Conservation (phyloP, 1,139 yeast genomes). For the Debaryomycetaceae sp. region DNA sequence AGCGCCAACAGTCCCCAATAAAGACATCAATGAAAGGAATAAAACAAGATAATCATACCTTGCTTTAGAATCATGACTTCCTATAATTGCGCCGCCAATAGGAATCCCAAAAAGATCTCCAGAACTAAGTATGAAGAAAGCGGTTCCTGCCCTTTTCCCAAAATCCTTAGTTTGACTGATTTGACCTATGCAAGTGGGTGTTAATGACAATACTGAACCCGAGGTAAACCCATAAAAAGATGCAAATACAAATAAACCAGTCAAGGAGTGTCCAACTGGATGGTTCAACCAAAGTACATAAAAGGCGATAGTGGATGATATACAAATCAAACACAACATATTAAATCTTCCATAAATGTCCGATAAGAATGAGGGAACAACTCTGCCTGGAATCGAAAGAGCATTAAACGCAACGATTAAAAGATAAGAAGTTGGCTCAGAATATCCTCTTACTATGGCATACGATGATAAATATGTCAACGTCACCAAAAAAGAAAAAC, state of each 20-base stretch:
- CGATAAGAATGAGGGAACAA: constrained; percentile 45
- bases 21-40: constrained; percentile 11
- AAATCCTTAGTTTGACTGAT: constrained; percentile 62
- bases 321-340: constrained; percentile 42
- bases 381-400: constrained; percentile 47
- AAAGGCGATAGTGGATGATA: constrained; percentile 33
- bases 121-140: constrained; percentile 51
- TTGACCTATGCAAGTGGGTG: constrained; percentile 52
- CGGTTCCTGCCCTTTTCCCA: constrained; percentile 68
- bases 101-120: constrained; percentile 49
- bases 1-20: constrained; percentile 25
- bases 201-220: constrained; percentile 28
- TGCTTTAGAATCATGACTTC: constrained; percentile 20
- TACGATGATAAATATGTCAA: constrained; percentile 52
- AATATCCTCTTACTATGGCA: constrained; percentile 41
- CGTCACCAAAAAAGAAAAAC: constrained; percentile 48
- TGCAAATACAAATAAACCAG: constrained; percentile 21
- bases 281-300: constrained; percentile 40
- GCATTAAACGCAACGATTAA: constrained; percentile 45
- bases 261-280: constrained; percentile 26
- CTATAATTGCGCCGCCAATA: constrained; percentile 49
- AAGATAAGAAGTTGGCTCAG: constrained; percentile 39
- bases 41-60: constrained; percentile 25
- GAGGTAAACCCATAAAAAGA: constrained; percentile 28
- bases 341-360: constrained; percentile 53